Conservation (phyloP, 2,329 filamentous ascomycete genomes). For the Aspergillus unguis region DNA sequence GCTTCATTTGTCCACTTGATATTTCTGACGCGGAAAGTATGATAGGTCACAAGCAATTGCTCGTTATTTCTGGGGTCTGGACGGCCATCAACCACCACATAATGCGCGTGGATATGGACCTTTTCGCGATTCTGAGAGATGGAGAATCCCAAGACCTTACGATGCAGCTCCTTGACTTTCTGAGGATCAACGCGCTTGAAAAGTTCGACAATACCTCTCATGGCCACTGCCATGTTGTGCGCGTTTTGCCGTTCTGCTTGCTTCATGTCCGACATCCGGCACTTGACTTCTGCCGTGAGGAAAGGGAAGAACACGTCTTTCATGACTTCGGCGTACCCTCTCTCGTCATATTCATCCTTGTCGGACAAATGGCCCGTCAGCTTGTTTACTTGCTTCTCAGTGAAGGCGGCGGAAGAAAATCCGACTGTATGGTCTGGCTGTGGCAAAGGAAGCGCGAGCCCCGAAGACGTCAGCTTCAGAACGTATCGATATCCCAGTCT, state of each 20-base stretch:
- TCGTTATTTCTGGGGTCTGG: not conserved
- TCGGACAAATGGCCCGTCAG: not conserved
- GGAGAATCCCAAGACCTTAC: slow-evolving; percentile 7
- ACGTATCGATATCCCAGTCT: not conserved
- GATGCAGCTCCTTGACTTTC: not conserved
- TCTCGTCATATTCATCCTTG: not conserved
- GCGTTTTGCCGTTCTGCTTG: not conserved
- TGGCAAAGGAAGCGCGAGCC: not conserved
- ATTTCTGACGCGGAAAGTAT: not conserved
- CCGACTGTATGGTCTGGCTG: slow-evolving; percentile 7
- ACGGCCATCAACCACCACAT: not conserved
- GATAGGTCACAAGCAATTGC: not conserved
- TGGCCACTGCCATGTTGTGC: slow-evolving; percentile 3
- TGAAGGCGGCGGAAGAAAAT: not conserved
- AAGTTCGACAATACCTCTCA: slow-evolving; percentile 5
- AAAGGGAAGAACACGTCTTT: slow-evolving; percentile 3
- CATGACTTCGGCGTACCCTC: not conserved
- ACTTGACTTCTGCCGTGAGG: not conserved
- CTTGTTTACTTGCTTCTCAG: not conserved
- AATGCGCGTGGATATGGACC: slow-evolving; percentile 5
- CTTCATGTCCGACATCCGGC: not conserved
- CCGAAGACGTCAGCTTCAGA: not conserved
- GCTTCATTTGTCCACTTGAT: not conserved
- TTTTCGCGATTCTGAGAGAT: not conserved
- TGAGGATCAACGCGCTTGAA: not conserved